phyloP scores from a whole-genome alignment of 2,329 filamentous ascomycete genomes.

The Clonostachys rosea region DNA sequence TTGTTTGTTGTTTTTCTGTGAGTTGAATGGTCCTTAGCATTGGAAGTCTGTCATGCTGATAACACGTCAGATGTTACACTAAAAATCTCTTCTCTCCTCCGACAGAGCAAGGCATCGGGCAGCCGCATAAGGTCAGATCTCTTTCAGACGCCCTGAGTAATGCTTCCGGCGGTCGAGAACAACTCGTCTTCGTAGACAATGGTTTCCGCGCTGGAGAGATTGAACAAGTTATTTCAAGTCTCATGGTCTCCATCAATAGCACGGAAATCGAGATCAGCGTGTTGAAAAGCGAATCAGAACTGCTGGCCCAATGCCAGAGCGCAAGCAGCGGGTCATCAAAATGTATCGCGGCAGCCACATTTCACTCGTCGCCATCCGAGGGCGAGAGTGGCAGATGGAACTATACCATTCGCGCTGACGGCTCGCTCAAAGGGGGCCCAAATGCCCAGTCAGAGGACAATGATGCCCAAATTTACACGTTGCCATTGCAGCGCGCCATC shows the following conservation, averaged over 20 bases:
- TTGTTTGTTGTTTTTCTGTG: too few species aligned
- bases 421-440: background rate
- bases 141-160: too few species aligned
- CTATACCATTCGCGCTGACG: background rate
- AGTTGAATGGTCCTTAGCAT: too few species aligned
- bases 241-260: background rate
- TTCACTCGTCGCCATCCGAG: background rate
- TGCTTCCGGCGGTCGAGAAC: background rate
- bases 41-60: too few species aligned
- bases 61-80: too few species aligned
- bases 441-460: background rate
- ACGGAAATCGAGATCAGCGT: background rate
- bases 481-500: background rate
- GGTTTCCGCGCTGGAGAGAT: background rate
- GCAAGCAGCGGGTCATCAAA: background rate
- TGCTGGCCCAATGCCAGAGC: background rate
- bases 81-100: too few species aligned
- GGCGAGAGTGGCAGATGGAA: background rate
- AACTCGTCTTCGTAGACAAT: background rate
- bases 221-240: background rate
- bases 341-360: constrained; percentile 1
- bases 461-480: background rate
- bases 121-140: too few species aligned
- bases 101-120: too few species aligned
- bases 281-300: background rate